Evolutionary conservation across 768 basidiomycete species (phyloP), one percentile per base, ranked within the genome.

Genomic region (Phylloporus scabripes): DNA sequence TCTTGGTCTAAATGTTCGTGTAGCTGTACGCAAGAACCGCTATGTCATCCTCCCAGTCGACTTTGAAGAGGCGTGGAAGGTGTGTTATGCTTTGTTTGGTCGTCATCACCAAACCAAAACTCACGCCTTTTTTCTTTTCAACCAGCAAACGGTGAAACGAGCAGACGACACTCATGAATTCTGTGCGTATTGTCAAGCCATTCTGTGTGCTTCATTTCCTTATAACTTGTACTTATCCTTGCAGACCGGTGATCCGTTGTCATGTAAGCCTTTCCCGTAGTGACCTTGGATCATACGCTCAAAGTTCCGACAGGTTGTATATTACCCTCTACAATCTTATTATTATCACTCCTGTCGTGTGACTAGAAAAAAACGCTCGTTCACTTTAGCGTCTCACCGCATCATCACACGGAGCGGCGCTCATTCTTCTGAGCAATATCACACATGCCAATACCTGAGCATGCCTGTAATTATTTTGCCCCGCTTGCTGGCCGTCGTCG

Each of bases 21-120:
- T 31, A 62, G 94, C 94, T 57, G 95, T 98, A 14, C 85, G 95
- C 50, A 97, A 97, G 74, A 97, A 98, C 69, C 87, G 95, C 62
- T 99, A 99, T 72, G 82, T 99, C 40, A 94, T 99, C 63, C 74
- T 98, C 18, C 95, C 96, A 0, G 81, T 87, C 12, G 96, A 99
- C 78, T 98, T 99, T 61, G 96, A 99, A 66, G 95, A 98, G 69
- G 93, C 93, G 64, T 99, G 94, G 94, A 98, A 97, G 79, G 93
- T 95, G 57, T 62, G 89, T 80, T 78, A 56, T 82, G 9, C 50
- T 28, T 57, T 79, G 64, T 75, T 77, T 78, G 71, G 61, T 77
- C 70, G 60, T 52, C 51, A 56, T 54, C 49, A 58, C 42, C 55
- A 17, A 60, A 65, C 68, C 68, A 64, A 43, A 61, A 59, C 60